phyloP scores from a whole-genome alignment of 2,329 filamentous ascomycete genomes.

The Leptographium flavum region DNA sequence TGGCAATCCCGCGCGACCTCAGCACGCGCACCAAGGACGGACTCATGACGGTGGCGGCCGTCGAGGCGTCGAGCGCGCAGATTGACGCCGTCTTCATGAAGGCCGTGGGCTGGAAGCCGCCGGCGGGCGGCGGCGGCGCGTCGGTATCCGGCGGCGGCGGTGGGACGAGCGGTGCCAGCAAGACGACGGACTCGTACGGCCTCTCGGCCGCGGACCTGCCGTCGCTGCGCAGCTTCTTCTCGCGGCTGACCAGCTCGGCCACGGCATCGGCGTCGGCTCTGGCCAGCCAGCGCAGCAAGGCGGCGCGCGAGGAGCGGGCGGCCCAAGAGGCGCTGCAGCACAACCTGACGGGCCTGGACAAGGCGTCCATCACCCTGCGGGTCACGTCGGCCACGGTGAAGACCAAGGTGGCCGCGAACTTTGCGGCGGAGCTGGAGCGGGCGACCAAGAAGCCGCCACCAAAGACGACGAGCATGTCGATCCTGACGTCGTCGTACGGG shows the following conservation, averaged over 20 bases:
- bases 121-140: conserved; percentile 18
- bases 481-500: conserved; percentile 84
- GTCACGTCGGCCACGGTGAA: conserved; percentile 73
- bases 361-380: conserved; percentile 73
- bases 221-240: conserved; percentile 68
- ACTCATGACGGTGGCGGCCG: conserved; percentile 70
- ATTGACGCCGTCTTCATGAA: conserved; percentile 87
- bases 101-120: conserved; percentile 69
- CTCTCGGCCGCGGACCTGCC: conserved; percentile 35
- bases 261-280: conserved; percentile 26
- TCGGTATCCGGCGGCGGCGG: not conserved
- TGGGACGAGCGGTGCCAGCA: conserved; percentile 15
- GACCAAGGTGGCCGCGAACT: conserved; percentile 57
- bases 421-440: conserved; percentile 77
- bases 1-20: conserved; percentile 64
- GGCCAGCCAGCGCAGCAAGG: conserved; percentile 34
- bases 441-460: conserved; percentile 96
- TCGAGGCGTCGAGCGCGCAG: conserved; percentile 76
- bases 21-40: conserved; percentile 74
- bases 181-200: conserved; percentile 34
- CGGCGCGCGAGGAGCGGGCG: conserved; percentile 46
- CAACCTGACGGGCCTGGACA: conserved; percentile 56
- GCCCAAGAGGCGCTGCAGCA: conserved; percentile 50
- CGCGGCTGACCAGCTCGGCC: conserved; percentile 46
- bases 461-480: conserved; percentile 70